Evolutionary conservation across 257 asterid genomes (phyloP).

Genomic region (Salvia splendens): DNA sequence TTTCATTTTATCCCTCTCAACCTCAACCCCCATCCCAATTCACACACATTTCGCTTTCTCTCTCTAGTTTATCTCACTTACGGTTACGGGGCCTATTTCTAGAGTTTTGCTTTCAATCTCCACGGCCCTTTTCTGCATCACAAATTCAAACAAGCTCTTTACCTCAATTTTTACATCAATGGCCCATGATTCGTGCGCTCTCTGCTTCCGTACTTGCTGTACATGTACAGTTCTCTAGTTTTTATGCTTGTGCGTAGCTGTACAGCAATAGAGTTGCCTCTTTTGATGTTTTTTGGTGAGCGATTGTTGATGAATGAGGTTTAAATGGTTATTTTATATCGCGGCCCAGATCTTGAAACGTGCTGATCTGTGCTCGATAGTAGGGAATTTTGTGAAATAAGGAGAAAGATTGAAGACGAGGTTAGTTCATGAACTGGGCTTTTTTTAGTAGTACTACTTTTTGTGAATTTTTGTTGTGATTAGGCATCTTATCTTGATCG

Average conservation of each 20-base stretch:
- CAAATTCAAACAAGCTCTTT: conserved; percentile 27
- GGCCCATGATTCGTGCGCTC: conserved; percentile 38
- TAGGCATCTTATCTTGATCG: conserved; percentile 35
- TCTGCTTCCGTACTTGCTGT: conserved; percentile 18
- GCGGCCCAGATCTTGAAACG: conserved; percentile 67
- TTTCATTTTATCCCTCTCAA: conserved; percentile 26
- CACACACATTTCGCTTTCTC: conserved; percentile 29
- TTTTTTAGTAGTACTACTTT: no score
- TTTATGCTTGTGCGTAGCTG: conserved; percentile 28
- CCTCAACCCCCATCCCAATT: conserved; percentile 32
- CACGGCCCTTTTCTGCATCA: conserved; percentile 31
- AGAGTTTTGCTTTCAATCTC: conserved; percentile 48
- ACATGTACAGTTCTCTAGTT: conserved; percentile 19
- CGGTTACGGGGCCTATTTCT: conserved; percentile 41
- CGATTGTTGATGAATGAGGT: conserved; percentile 47
- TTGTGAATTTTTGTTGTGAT: conserved; percentile 25
- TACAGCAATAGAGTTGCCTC: conserved; percentile 36
- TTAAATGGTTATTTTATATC: conserved; percentile 58
- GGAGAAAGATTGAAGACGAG: conserved; percentile 34
- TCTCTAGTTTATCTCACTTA: conserved; percentile 36
- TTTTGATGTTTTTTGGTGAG: conserved; percentile 38
- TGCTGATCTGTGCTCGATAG: conserved; percentile 50
- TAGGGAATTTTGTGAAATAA: conserved; percentile 31
- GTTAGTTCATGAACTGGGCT: conserved; percentile 42
- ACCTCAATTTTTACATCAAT: conserved; percentile 45